Conservation (phyloP, 2,329 filamentous ascomycete species). For the Colletotrichum karsti region DNA sequence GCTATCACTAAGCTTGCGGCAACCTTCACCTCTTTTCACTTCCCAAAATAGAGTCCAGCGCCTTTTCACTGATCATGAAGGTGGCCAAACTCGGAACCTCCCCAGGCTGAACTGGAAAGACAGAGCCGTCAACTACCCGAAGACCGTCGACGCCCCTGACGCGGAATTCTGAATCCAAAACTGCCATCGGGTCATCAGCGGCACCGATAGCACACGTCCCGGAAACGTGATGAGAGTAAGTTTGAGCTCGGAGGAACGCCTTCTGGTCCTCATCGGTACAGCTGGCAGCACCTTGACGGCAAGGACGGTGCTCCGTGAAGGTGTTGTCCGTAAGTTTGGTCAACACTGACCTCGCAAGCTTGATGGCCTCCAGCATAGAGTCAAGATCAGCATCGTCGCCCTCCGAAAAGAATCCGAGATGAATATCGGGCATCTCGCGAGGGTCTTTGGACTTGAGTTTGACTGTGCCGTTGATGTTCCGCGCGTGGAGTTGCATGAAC, state of each 20-base stretch:
- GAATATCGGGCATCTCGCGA: constrained; percentile 67
- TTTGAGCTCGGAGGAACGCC: constrained; percentile 41
- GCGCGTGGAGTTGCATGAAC: constrained; percentile 47
- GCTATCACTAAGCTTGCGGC: too few species aligned
- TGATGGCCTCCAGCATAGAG: constrained; percentile 42
- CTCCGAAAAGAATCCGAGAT: constrained; percentile 64
- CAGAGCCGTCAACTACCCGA: constrained; percentile 70
- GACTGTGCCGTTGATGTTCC: constrained; percentile 70
- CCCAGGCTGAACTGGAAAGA: constrained; percentile 60
- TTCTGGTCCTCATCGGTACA: not conserved
- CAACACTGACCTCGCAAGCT: not conserved
- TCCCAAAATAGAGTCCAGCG: constrained; percentile 63
- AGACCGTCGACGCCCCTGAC: constrained; percentile 64
- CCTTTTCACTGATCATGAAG: constrained; percentile 70
- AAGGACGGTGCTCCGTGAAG: not conserved
- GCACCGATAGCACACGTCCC: constrained; percentile 65
- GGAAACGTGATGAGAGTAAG: constrained; percentile 66
- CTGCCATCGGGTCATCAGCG: constrained; percentile 61
- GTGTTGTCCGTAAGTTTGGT: not conserved
- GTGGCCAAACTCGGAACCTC: constrained; percentile 57
- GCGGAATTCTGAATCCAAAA: constrained; percentile 64
- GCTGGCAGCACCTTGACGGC: not conserved
- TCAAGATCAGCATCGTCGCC: constrained; percentile 55
- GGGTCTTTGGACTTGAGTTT: constrained; percentile 67
- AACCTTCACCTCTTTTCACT: too few species aligned